Evolutionary conservation across 148 eudicot genomes (phyloP).

Genomic region (Diospyros lotus): DNA sequence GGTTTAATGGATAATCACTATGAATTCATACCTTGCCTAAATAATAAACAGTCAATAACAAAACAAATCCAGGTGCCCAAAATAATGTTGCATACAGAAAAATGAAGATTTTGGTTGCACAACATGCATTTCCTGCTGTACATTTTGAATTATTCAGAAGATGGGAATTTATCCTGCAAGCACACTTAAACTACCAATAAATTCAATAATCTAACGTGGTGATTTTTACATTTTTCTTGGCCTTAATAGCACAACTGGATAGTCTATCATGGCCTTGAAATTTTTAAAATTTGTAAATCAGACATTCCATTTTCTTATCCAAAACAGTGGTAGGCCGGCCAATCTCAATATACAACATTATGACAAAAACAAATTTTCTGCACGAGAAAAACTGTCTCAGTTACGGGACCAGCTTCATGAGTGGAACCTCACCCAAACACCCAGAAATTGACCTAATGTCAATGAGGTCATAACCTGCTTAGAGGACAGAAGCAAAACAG

Average conservation of each 20-base stretch:
- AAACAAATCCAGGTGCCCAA: background rate
- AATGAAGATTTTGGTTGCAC: background rate
- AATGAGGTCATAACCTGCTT: no score
- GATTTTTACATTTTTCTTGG: no score
- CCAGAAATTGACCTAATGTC: no score
- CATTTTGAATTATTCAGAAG: no score
- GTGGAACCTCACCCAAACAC: background rate
- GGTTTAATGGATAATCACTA: background rate
- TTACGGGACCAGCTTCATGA: no score
- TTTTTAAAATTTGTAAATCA: background rate
- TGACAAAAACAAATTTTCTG: no score
- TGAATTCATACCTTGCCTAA: background rate
- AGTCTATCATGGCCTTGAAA: background rate
- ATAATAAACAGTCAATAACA: background rate
- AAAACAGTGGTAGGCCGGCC: background rate
- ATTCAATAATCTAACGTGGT: no score
- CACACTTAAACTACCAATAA: background rate
- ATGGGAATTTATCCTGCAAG: no score
- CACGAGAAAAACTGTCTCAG: no score
- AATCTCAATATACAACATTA: background rate
- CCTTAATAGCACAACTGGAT: background rate
- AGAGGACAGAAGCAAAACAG: background rate
- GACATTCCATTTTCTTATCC: background rate
- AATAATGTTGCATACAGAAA: background rate
- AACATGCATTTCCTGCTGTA: no score